Base-by-base conservation (phyloP, 768 basidiomycete genomes). In the Tremella mesenterica region DNA sequence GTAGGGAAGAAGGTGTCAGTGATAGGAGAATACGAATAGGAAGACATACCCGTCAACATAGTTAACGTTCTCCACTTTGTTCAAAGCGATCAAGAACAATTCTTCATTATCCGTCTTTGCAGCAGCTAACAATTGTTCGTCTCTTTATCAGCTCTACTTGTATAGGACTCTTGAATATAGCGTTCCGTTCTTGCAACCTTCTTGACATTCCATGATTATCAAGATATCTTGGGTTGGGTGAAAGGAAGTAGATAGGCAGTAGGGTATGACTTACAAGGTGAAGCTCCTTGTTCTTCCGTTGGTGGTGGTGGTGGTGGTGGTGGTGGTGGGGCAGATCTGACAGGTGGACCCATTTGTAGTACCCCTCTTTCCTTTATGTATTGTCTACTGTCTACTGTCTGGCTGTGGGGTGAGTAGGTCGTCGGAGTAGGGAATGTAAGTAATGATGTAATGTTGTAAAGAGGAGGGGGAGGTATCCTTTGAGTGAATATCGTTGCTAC, bases 21-120 rank as follows among this genome's bases (percentile, higher is more conserved):
- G n/a, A n/a, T n/a, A n/a, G n/a, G n/a, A n/a, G n/a, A n/a, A n/a
- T n/a, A n/a, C n/a, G n/a, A n/a, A n/a, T n/a, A 34, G 12, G 53
- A 25, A 29, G 39, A 78, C 85, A 59, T 65, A 86, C 86, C 85
- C 85, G 66, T 89, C 87, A 62, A 78, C 76, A 62, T 76, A 82
- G 72, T 91, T 91, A 57, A 89, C 83, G 67, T 88, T 83, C 25
- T 63, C 46, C 14, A 65, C 50, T 31, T 80, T 65, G 18, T 79
- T 76, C 52, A 88, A 79, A 13, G 85, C 75, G 46, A 83, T 81
- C 1, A 79, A 61, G 21, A 88, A 66, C 57, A 85, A 69, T 3
- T 85, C 85, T 59, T 83, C 81, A 71, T 85, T 81, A 74, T 89
- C 87, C 16, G 71, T 61, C 64, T 85, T 81, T 27, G 85, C 87